These are phyloP conservation scores for Ascochyta fabae DNA, from an alignment of 2,329 filamentous ascomycete genomes.

Conservation along the genomic window DNA sequence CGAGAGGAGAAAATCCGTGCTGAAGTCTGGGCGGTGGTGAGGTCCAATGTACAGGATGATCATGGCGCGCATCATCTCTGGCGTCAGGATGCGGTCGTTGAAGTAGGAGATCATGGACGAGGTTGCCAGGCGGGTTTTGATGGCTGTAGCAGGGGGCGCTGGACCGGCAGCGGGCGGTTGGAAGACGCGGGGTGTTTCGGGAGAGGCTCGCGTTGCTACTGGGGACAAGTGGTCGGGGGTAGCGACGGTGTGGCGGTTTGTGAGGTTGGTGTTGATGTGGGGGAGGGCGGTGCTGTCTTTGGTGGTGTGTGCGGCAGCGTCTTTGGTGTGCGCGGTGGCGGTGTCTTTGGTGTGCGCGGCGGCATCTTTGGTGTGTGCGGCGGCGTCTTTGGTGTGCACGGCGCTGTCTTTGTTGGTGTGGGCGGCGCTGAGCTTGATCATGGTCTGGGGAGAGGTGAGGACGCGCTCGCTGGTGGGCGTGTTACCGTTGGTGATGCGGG, in stretches of 20 bases:
- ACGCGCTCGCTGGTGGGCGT: conserved; percentile 31
- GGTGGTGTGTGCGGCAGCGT: conserved; percentile 45
- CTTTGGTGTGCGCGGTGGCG: no score
- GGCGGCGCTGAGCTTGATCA: conserved; percentile 48
- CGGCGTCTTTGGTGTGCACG: not conserved
- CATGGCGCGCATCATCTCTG: conserved; percentile 99
- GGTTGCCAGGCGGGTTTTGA: conserved; percentile 88
- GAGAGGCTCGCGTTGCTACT: conserved; percentile 7
- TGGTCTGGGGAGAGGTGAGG: conserved; percentile 43
- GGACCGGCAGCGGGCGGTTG: conserved; percentile 35
- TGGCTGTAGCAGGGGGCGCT: conserved; percentile 53
- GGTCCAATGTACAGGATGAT: conserved; percentile 97
- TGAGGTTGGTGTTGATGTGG: conserved; percentile 28
- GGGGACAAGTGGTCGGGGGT: conserved; percentile 32
- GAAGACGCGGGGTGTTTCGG: conserved; percentile 27
- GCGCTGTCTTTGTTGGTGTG: conserved; percentile 44
- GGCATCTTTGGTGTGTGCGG: no score
- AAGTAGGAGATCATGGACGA: conserved; percentile 99
- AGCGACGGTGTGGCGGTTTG: conserved; percentile 28
- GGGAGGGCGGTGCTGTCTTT: conserved; percentile 33
- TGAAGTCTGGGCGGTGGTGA: conserved; percentile 90
- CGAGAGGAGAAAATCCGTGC: conserved; percentile 86
- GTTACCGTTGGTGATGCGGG: conserved; percentile 15
- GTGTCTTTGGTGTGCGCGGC: no score
- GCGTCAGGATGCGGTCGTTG: conserved; percentile 90